Evolutionary conservation across 345 rosid genomes (phyloP).

Genomic region (Pistacia atlantica): DNA sequence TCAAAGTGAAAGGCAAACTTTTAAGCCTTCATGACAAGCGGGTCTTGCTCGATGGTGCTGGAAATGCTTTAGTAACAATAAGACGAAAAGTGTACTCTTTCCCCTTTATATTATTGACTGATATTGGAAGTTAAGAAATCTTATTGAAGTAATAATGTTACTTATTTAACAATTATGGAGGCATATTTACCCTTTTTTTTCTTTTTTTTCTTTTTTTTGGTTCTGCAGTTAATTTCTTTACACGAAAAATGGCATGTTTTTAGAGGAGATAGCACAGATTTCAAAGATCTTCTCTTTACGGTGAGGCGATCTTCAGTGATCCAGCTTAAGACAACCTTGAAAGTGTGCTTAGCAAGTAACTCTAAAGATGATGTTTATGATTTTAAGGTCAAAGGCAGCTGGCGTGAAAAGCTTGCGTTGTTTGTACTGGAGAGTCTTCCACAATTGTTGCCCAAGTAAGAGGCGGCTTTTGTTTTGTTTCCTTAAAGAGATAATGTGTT

Average conservation of each 20-base stretch:
- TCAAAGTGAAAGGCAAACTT: constrained; percentile 27
- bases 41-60: constrained; percentile 22
- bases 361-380: constrained; percentile 15
- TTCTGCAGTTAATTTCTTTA: constrained; percentile 34
- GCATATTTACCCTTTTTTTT: too few species aligned
- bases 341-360: constrained; percentile 24
- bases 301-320: constrained; percentile 14
- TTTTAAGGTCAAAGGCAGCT: constrained; percentile 26
- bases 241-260: constrained; percentile 27
- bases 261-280: constrained; percentile 32
- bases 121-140: too few species aligned
- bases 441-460: constrained; percentile 25
- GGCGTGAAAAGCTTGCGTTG: constrained; percentile 24
- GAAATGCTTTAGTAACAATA: constrained; percentile 32
- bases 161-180: neutral
- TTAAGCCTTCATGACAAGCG: constrained; percentile 21
- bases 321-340: constrained; percentile 10
- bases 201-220: neutral
- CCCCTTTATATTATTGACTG: too few species aligned
- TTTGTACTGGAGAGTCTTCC: constrained; percentile 19
- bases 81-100: constrained; percentile 26
- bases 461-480: neutral
- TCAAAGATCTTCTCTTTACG: constrained; percentile 20
- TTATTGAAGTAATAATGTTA: neutral
- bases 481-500: too few species aligned